phyloP scores from a whole-genome alignment of 257 asterid genomes.

The Capsicum baccatum region DNA sequence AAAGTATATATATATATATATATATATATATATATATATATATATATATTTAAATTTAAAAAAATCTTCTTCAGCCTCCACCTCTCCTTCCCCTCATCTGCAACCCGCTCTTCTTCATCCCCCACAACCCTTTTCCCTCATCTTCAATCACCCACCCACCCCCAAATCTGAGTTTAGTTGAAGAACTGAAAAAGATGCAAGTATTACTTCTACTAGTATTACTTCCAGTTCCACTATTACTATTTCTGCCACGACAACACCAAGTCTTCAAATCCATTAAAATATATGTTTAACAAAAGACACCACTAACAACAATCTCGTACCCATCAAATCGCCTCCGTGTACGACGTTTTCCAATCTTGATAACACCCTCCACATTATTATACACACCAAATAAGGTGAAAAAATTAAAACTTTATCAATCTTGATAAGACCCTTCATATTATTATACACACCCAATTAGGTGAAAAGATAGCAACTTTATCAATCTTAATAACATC shows the following conservation, averaged over 20 bases:
- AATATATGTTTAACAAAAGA: slow-evolving; percentile 47
- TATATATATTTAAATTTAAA: too few relatives aligned
- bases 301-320: slow-evolving; percentile 43
- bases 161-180: slow-evolving; percentile 46
- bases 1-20: too few relatives aligned
- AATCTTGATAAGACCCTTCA: not conserved
- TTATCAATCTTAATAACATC: not conserved
- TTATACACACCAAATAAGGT: slow-evolving; percentile 10
- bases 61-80: too few relatives aligned
- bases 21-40: too few relatives aligned
- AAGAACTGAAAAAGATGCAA: slow-evolving; percentile 48
- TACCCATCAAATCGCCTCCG: slow-evolving; percentile 65
- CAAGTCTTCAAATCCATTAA: slow-evolving; percentile 86
- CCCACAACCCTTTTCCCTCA: too few relatives aligned
- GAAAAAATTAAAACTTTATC: slow-evolving; percentile 24
- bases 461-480: too few relatives aligned
- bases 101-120: too few relatives aligned
- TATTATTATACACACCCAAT: too few relatives aligned
- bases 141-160: too few relatives aligned
- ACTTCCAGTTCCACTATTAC: not conserved
- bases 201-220: slow-evolving; percentile 7
- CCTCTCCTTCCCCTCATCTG: too few relatives aligned
- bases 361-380: slow-evolving; percentile 61
- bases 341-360: slow-evolving; percentile 55
- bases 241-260: slow-evolving; percentile 56